Conservation (phyloP, 1,139 yeast genomes). For the Meyerozyma smithsonii region DNA sequence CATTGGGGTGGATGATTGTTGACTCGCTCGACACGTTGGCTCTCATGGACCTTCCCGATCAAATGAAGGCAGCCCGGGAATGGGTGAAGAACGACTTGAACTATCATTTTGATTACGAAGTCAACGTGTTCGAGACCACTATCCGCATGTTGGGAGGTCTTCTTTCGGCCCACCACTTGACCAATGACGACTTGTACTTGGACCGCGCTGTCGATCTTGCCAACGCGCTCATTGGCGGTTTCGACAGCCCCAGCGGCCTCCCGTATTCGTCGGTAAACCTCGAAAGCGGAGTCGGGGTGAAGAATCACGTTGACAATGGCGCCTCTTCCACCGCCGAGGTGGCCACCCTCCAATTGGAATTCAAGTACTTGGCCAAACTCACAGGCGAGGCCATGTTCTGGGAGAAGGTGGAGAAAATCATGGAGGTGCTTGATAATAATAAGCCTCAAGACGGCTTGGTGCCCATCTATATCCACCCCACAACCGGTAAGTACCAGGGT, state of each 20-base stretch:
- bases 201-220: slow-evolving; percentile 78
- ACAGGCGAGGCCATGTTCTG: slow-evolving; percentile 80
- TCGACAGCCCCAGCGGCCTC: slow-evolving; percentile 58
- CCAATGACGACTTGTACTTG: slow-evolving; percentile 65
- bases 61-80: slow-evolving; percentile 56
- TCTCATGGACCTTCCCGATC: slow-evolving; percentile 71
- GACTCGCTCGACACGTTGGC: slow-evolving; percentile 83
- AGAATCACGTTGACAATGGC: slow-evolving; percentile 62
- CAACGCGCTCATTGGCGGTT: slow-evolving; percentile 61
- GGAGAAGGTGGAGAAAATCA: slow-evolving; percentile 70
- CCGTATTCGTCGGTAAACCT: slow-evolving; percentile 82
- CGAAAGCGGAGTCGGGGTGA: slow-evolving; percentile 54
- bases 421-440: slow-evolving; percentile 56
- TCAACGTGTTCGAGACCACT: slow-evolving; percentile 88
- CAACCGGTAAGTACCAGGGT: slow-evolving; percentile 66
- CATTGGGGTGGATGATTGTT: slow-evolving; percentile 93
- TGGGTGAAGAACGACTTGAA: slow-evolving; percentile 65
- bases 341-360: slow-evolving; percentile 81
- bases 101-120: slow-evolving; percentile 59
- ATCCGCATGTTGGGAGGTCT: slow-evolving; percentile 93
- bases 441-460: slow-evolving; percentile 70
- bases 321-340: slow-evolving; percentile 85
- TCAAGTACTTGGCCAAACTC: slow-evolving; percentile 73
- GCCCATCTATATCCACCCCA: slow-evolving; percentile 77
- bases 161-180: slow-evolving; percentile 71